Evolutionary conservation across 78 protist species (phyloP), one percentile per base, ranked within the genome.

Genomic region (Trichosphaerium sp.): DNA sequence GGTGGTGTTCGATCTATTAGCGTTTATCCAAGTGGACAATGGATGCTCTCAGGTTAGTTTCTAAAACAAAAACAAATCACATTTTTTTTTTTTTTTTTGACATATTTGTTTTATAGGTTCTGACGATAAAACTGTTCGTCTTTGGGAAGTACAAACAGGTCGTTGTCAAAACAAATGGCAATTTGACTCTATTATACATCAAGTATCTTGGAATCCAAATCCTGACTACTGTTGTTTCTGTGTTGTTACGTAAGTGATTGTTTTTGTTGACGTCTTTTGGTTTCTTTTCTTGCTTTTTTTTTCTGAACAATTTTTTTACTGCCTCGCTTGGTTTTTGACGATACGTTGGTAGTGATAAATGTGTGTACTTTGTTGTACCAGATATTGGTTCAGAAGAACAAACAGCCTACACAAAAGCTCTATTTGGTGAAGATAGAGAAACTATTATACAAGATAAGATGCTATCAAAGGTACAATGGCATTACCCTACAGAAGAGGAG

Each of bases 111-210:
- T 59, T 8, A 55, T 83, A 4, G 92, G 92, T 38, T 40, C 81
- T 3, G 91, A 75, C 43, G 98, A 91, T 56, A 47, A 66, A 15
- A 79, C 88, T 18, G 73, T 88, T 23, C 72, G 90, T 23, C 62
- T 91, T 37, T 94, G 91, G 91, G 98, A 94, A 32, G 63, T 88
- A 6, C 32, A 68, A 38, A 89, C 85, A 21, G 92, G 93, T 1
- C 74, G 96, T 18, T 87, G 95, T 54, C 51, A 54, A 10, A 47
- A 67, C 10, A 64, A 65, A 1, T 14, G 68, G 38, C 23, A 74
- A 8, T 66, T 79, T 5, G 81, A 65, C 7, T 69, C 10, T 6
- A 67, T 69, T 7, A 80, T 86, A 10, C 56, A 26, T 39, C 21
- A 62, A 18, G 96, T 94, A 3, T 83, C 77, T 15, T 91, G 89